A percentile compares a stretch with the other conserved stretches of the same genome.
Evolutionary conservation across 805 yeast genomes (phyloP).

Genomic region (Lipomyces spencermartinsiae): DNA sequence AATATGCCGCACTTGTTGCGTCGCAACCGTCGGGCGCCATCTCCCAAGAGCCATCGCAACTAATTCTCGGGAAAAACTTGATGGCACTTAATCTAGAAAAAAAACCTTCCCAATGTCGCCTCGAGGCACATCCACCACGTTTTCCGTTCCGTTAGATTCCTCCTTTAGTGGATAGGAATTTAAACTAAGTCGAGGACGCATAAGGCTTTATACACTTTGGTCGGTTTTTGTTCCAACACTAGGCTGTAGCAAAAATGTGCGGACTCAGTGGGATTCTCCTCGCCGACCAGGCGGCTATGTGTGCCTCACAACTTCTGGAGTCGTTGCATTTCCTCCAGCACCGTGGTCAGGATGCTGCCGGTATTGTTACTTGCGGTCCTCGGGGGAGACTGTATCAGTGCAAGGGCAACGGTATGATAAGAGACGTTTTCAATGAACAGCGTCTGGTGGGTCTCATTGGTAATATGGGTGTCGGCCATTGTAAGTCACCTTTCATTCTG

Average conservation of each 20-base stretch:
- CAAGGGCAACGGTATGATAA: conserved; percentile 98
- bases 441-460: conserved; percentile 84
- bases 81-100: background rate
- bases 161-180: background rate
- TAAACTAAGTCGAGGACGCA: background rate
- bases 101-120: conserved; percentile 11
- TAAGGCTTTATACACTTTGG: background rate
- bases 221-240: background rate
- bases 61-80: background rate
- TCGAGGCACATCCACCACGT: background rate
- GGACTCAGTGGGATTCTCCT: conserved; percentile 89
- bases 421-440: conserved; percentile 89
- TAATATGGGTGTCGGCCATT: conserved; percentile 91
- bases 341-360: conserved; percentile 99
- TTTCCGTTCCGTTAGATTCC: conserved; percentile 3
- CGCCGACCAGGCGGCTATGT: conserved; percentile 73
- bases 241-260: conserved; percentile 66
- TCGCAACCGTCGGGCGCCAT: background rate
- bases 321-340: conserved; percentile 93
- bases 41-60: background rate
- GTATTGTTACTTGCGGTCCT: conserved; percentile 93
- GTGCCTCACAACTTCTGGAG: conserved; percentile 89
- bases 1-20: background rate
- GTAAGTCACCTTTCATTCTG: conserved; percentile 19
- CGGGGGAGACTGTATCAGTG: conserved; percentile 95